Conservation (phyloP, 257 asterid species). For the Handroanthus guayacan region DNA sequence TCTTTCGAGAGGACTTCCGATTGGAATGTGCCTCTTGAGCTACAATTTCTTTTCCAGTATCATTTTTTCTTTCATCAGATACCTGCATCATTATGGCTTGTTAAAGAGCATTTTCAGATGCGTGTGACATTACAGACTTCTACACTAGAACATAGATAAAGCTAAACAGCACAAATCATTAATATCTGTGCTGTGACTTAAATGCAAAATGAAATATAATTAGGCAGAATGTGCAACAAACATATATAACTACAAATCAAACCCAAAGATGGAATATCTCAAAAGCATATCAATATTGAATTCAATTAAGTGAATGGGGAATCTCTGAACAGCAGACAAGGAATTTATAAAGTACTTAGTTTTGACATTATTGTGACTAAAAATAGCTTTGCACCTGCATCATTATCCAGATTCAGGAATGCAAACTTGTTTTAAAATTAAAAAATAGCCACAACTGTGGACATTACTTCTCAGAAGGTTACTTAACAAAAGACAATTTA, state of each 20-base stretch:
- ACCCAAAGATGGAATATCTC: background rate
- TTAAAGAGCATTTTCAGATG: slow-evolving; percentile 10
- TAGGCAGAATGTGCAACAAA: slow-evolving; percentile 30
- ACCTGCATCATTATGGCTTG: slow-evolving; percentile 60
- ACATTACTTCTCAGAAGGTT: slow-evolving; percentile 2
- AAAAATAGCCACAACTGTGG: slow-evolving; percentile 18
- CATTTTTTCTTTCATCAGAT: slow-evolving; percentile 74
- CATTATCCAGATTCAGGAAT: slow-evolving; percentile 6
- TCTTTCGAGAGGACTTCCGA: slow-evolving; percentile 64
- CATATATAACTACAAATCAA: background rate
- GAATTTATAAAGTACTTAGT: slow-evolving; percentile 1
- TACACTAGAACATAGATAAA: background rate
- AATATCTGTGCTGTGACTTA: slow-evolving; percentile 18
- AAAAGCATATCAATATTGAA: background rate
- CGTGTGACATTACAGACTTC: slow-evolving; percentile 21
- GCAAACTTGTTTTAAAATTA: slow-evolving; percentile 10
- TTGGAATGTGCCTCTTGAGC: slow-evolving; percentile 62
- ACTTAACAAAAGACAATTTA: background rate
- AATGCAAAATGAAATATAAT: background rate
- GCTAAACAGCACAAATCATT: slow-evolving; percentile 23
- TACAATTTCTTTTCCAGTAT: slow-evolving; percentile 69
- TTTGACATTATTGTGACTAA: slow-evolving; percentile 1
- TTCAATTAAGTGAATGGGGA: slow-evolving; percentile 18
- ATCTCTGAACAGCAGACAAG: slow-evolving; percentile 3
- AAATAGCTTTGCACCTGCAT: slow-evolving; percentile 15